phyloP scores from a whole-genome alignment of 768 basidiomycete species.

The Mycena belliarum region DNA sequence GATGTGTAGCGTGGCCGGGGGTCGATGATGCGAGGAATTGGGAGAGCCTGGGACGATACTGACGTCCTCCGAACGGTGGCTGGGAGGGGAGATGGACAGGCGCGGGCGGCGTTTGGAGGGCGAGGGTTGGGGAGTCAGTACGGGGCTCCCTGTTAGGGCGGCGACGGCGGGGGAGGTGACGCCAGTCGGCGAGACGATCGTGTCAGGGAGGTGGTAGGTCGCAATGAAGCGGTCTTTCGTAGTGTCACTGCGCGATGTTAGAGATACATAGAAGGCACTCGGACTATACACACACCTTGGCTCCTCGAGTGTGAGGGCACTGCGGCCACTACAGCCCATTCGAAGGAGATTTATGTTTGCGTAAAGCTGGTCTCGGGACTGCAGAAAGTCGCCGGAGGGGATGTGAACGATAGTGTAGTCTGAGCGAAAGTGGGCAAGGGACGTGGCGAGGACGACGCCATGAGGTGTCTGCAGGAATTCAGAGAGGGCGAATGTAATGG shows the following conservation, averaged over 20 bases:
- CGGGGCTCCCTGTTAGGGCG: constrained; percentile 19
- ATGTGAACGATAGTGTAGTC: constrained; percentile 85
- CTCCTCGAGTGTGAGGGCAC: constrained; percentile 74
- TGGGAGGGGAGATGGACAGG: constrained; percentile 23
- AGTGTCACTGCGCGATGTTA: constrained; percentile 51
- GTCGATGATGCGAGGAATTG: constrained; percentile 22
- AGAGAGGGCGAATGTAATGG: background rate
- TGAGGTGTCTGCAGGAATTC: constrained; percentile 48
- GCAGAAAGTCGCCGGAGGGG: constrained; percentile 67
- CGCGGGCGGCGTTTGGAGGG: constrained; percentile 22
- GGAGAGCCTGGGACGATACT: constrained; percentile 14
- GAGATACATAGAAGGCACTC: background rate
- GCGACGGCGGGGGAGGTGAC: constrained; percentile 23
- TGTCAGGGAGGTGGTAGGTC: constrained; percentile 62
- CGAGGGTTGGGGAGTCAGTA: constrained; percentile 24
- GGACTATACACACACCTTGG: constrained; percentile 53
- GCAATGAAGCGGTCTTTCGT: constrained; percentile 81
- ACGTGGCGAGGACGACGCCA: constrained; percentile 78
- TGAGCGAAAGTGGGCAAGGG: constrained; percentile 83
- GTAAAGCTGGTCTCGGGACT: constrained; percentile 67
- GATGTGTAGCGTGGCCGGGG: constrained; percentile 21
- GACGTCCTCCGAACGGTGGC: constrained; percentile 19
- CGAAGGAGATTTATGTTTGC: constrained; percentile 81
- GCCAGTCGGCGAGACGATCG: constrained; percentile 24
- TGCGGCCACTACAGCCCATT: constrained; percentile 82